phyloP scores from a whole-genome alignment of 208 protist species.

The Crithidia acanthocephali region DNA sequence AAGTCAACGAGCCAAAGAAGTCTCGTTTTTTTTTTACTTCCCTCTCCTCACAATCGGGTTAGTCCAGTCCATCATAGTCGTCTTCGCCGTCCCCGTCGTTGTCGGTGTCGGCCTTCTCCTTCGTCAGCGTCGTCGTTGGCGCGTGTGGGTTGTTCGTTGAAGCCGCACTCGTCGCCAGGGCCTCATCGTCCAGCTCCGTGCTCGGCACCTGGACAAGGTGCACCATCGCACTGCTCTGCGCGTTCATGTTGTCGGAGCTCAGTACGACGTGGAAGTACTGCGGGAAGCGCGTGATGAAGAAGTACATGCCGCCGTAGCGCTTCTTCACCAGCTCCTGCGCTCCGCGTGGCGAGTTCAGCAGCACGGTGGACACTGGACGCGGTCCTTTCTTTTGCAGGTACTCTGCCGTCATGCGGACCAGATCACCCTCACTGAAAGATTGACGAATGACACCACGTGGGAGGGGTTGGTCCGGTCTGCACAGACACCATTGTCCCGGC shows the following conservation, averaged over 20 bases:
- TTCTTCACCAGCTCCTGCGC: conserved; percentile 80
- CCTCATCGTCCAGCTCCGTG: conserved; percentile 18
- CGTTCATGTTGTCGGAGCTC: conserved; percentile 61
- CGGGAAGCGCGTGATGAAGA: conserved; percentile 72
- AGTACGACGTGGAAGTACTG: conserved; percentile 89
- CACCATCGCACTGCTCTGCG: conserved; percentile 66
- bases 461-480: conserved; percentile 70
- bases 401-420: conserved; percentile 80
- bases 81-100: conserved; percentile 30
- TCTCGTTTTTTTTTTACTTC: no score
- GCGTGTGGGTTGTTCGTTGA: conserved; percentile 16
- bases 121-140: conserved; percentile 17
- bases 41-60: no score
- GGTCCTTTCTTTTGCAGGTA: conserved; percentile 63
- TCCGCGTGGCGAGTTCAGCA: conserved; percentile 71
- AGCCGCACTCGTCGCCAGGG: conserved; percentile 21
- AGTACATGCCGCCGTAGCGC: conserved; percentile 79
- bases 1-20: no score
- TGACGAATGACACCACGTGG: conserved; percentile 84
- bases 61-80: conserved; percentile 32
- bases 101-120: conserved; percentile 8
- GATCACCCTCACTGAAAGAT: conserved; percentile 79
- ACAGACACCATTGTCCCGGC: conserved; percentile 71
- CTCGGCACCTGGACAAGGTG: conserved; percentile 78
- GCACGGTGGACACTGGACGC: conserved; percentile 45